Evolutionary conservation across 2,329 filamentous ascomycete genomes (phyloP), one percentile per base, ranked within the genome.

Genomic region (Colletotrichum lentis): DNA sequence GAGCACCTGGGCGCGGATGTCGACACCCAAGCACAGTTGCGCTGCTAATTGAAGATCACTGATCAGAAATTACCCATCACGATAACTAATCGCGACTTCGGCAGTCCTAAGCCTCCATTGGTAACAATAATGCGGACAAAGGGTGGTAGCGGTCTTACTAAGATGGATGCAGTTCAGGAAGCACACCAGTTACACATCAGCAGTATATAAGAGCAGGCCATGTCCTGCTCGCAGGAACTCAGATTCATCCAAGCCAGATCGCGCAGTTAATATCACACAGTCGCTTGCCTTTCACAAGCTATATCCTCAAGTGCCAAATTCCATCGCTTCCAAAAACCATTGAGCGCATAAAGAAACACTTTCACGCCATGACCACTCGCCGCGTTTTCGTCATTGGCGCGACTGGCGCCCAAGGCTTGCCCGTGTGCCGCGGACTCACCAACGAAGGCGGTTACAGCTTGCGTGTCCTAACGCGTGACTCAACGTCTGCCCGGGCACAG

Each of bases 331-430:
- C 12, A 20, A 6, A 5, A 11, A 14, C 4, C n/a, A 14, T 18
- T 11, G 11, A 7, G 27, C 8, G 0, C 18, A 20, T 14, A 20
- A 52, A 35, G 7, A 14, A 1, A 2, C 5, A 20, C 11, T 37
- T 4, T 1, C 27, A 7, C 10, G 20, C 11, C 50, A 60, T 60
- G 57, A 18, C 31, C 22, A 83, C 73, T 1, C 57, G 35, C 20
- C 59, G 49, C 12, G 46, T 62, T 65, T 76, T 78, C 71, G 70
- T 85, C 56, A 78, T 86, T 50, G 83, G 84, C 35, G 84, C 80
- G 3, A 85, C 84, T 0, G 84, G 84, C 3, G 84, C 84, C 46
- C 84, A 86, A 73, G 83, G 84, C 16, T 79, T 82, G 16, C 82
- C 84, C 1, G 77, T 86, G 1, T 75, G 84, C 59, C 75, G 78